A percentile compares a stretch with the other conserved stretches of the same genome.
These are phyloP conservation scores for Solanum piurae DNA, from an alignment of 257 asterid genomes.

Conservation along the genomic window DNA sequence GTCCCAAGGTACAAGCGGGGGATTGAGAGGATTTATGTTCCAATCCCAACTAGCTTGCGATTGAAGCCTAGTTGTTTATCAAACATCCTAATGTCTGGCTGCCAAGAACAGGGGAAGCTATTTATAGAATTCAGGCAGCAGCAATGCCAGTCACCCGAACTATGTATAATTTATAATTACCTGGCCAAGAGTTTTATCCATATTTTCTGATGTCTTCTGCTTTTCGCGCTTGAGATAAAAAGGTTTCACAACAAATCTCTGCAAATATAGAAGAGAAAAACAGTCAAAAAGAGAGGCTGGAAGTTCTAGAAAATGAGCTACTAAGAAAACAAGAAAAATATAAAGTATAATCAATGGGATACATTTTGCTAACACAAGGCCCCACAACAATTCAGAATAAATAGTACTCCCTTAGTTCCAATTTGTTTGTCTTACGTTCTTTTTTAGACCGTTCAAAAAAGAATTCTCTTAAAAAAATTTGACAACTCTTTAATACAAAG, in stretches of 20 bases:
- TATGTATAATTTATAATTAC: conserved; percentile 19
- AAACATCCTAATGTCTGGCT: not conserved
- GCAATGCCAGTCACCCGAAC: not conserved
- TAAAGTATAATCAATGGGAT: not conserved
- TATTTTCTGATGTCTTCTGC: conserved; percentile 51
- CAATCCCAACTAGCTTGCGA: not conserved
- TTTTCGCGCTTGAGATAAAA: conserved; percentile 66
- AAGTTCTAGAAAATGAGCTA: not conserved
- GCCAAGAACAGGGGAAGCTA: not conserved
- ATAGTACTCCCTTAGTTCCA: not conserved
- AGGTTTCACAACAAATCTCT: conserved; percentile 75
- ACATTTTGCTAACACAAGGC: not conserved
- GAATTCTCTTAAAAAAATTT: not conserved
- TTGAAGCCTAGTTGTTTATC: not conserved
- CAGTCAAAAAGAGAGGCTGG: not conserved
- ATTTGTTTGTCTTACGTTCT: not conserved
- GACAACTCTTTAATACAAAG: not conserved
- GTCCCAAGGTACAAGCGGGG: not conserved
- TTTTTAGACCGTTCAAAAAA: not conserved
- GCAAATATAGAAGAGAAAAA: conserved; percentile 22
- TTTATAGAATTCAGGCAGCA: not conserved
- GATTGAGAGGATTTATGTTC: not conserved
- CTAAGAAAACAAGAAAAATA: not conserved
- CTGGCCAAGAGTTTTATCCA: conserved; percentile 57
- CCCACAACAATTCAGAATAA: not conserved